Evolutionary conservation across 495 filamentous ascomycete species (phyloP).

Genomic region (Xylaria curta): DNA sequence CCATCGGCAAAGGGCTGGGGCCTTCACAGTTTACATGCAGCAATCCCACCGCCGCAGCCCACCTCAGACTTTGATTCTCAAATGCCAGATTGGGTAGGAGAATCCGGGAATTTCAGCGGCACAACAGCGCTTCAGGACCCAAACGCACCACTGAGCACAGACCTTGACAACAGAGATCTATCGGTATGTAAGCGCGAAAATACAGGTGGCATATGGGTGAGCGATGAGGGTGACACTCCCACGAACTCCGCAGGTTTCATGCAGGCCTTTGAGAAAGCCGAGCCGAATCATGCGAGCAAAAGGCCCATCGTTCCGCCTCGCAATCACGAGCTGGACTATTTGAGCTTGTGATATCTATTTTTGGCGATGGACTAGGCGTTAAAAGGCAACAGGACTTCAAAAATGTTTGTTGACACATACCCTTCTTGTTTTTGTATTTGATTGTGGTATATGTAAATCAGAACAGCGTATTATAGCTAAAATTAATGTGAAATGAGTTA

Average conservation of each 20-base stretch:
- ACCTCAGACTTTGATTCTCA: conserved; percentile 15
- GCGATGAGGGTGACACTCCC: background rate
- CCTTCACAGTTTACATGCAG: conserved; percentile 25
- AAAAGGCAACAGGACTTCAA: background rate
- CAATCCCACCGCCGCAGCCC: background rate
- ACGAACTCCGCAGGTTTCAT: conserved; percentile 18
- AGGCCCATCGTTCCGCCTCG: conserved; percentile 4
- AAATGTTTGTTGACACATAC: conserved; percentile 10
- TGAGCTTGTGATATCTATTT: conserved; percentile 29
- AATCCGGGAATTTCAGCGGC: background rate
- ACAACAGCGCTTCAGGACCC: conserved; percentile 9
- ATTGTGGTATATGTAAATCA: background rate
- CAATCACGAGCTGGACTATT: conserved; percentile 39
- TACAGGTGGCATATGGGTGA: conserved; percentile 9
- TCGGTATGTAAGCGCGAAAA: conserved; percentile 14
- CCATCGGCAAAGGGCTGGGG: conserved; percentile 28
- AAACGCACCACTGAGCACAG: conserved; percentile 7
- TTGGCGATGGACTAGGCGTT: background rate
- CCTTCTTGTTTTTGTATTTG: background rate
- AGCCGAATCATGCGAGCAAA: background rate
- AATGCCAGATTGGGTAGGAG: conserved; percentile 24
- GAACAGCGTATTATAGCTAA: background rate
- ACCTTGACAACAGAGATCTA: background rate
- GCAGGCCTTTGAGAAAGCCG: background rate
- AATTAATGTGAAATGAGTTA: conserved; percentile 9